Base-by-base conservation (phyloP, 2,329 filamentous ascomycete genomes). In the Mollisia scopiformis region DNA sequence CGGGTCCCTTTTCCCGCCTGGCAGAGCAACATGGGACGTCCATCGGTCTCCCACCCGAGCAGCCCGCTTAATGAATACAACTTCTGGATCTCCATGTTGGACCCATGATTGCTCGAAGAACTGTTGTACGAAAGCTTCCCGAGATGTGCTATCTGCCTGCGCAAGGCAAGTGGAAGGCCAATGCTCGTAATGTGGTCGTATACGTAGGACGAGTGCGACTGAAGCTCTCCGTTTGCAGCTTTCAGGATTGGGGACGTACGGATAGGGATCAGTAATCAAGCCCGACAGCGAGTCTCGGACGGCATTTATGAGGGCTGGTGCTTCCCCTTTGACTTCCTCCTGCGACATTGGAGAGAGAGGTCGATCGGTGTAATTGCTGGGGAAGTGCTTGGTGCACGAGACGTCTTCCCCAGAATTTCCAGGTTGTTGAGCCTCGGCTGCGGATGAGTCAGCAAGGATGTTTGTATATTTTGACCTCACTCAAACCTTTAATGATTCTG, bases 61-160 rank as follows among this genome's bases (percentile, higher is more conserved):
- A 2, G 88, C 84, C 49, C 88, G 79, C 71, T 90, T 91, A 73
- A 91, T 91, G 72, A 90, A 90, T 3, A 90, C 78, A n/a, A 87
- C 77, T 72, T 91, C 88, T 0, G 88, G 84, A 62, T 88, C 84
- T 25, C 87, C 87, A 71, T 88, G 75, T 65, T 83, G 80, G 6
- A 88, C 86, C 88, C 88, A 91, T 16, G 80, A 72, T 67, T 88
- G 85, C 1, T 78, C 75, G 70, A 90, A 90, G 76, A 89, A 90
- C 8, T 78, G 73, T 31, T 83, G 75, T 35, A 88, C 63, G 39
- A 80, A 77, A 39, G 80, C 73, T 58, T 77, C 66, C 37, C 31
- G 46, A 16, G 53, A 49, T 19, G 65, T 10, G 5, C 65, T 23
- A 64, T 69, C 31, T 68, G 63, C 49, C 66, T 68, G 35, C 16